phyloP scores from a whole-genome alignment of 2,329 filamentous ascomycete species.

The Chaetomiaceae sp. region DNA sequence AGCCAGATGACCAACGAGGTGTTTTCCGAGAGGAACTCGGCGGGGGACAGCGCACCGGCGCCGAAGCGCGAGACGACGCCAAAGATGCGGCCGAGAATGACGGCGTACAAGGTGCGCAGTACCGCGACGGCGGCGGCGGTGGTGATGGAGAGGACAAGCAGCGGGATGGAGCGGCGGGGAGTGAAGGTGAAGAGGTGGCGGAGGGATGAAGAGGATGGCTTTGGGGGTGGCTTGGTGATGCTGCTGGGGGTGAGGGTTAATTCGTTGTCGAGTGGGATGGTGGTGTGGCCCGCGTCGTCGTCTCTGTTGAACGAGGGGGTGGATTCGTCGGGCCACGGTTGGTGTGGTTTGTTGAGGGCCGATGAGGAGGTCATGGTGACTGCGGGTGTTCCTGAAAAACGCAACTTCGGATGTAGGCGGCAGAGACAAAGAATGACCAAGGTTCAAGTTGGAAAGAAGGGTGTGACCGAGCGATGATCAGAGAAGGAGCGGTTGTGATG shows the following conservation, averaged over 20 bases:
- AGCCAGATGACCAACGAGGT: conserved; percentile 58
- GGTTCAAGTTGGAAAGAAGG: not conserved
- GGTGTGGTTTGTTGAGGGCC: not conserved
- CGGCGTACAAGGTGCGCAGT: conserved; percentile 57
- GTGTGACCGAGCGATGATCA: not conserved
- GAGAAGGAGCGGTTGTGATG: not conserved
- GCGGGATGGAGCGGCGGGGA: conserved; percentile 48
- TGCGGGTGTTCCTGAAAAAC: too few relatives aligned
- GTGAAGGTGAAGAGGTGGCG: conserved; percentile 65
- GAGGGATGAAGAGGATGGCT: conserved; percentile 17
- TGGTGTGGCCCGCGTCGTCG: not conserved
- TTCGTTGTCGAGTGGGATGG: not conserved
- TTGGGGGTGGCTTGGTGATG: not conserved
- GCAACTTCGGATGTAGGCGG: too few relatives aligned
- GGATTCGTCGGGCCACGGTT: not conserved
- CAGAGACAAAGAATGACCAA: not conserved
- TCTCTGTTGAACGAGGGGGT: not conserved
- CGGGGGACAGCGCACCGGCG: conserved; percentile 41
- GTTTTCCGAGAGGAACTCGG: conserved; percentile 49
- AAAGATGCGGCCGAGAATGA: conserved; percentile 71
- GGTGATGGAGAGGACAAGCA: conserved; percentile 49
- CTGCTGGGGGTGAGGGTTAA: not conserved
- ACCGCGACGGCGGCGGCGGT: conserved; percentile 55
- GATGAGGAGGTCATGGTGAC: conserved; percentile 1
- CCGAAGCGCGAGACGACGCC: conserved; percentile 63